Evolutionary conservation across 192 early-diverging fungal genomes (phyloP).

Genomic region (Rhizophagus prolifer): DNA sequence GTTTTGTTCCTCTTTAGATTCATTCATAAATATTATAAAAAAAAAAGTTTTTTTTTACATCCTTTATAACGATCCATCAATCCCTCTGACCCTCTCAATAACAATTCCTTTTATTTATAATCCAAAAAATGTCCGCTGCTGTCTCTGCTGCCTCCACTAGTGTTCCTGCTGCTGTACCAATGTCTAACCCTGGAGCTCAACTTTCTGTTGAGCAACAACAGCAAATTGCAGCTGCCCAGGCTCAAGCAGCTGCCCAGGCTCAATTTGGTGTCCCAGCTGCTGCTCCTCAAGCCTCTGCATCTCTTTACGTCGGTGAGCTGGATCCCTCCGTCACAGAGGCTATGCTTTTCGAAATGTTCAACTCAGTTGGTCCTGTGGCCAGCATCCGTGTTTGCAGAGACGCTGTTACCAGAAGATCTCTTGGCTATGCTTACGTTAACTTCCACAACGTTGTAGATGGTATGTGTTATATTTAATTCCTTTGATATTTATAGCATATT

Average conservation of each 20-base stretch:
- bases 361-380: slow-evolving; percentile 90
- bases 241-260: slow-evolving; percentile 41
- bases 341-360: slow-evolving; percentile 96
- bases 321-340: slow-evolving; percentile 97
- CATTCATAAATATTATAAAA: background rate
- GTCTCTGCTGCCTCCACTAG: slow-evolving; percentile 41
- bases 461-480: slow-evolving; percentile 33
- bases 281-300: slow-evolving; percentile 62
- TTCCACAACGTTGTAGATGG: slow-evolving; percentile 87
- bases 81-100: background rate
- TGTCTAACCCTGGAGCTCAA: slow-evolving; percentile 43
- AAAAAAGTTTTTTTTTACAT: background rate
- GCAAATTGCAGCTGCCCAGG: slow-evolving; percentile 53
- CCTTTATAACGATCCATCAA: background rate
- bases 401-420: slow-evolving; percentile 90
- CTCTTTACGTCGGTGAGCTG: slow-evolving; percentile 96
- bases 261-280: slow-evolving; percentile 44
- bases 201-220: slow-evolving; percentile 50
- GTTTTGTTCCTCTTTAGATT: background rate
- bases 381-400: slow-evolving; percentile 98
- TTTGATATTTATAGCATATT: background rate
- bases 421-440: slow-evolving; percentile 99
- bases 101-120: background rate
- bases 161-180: slow-evolving; percentile 31
- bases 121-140: slow-evolving; percentile 36